phyloP scores from a whole-genome alignment of 148 eudicot genomes.

The Rhododendron williamsianum region DNA sequence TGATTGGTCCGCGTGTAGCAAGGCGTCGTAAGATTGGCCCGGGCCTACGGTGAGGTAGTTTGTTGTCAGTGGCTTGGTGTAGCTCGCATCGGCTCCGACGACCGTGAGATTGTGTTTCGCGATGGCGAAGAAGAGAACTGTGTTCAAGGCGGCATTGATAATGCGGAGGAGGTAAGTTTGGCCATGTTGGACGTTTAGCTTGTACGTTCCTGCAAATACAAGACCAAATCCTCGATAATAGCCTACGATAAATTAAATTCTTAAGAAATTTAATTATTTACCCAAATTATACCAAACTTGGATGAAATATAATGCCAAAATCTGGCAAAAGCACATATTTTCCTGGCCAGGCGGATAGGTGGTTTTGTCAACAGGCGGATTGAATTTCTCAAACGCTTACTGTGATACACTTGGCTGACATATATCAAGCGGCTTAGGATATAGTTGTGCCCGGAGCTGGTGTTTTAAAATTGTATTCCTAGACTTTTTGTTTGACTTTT shows the following conservation, averaged over 20 bases:
- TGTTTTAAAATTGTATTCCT: background rate
- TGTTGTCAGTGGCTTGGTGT: conserved; percentile 10
- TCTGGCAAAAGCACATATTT: background rate
- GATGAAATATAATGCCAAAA: background rate
- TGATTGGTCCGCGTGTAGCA: background rate
- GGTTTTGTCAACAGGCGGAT: too few relatives aligned
- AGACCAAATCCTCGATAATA: background rate
- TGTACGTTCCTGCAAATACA: conserved; percentile 8
- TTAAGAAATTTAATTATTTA: too few relatives aligned
- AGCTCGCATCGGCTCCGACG: conserved; percentile 14
- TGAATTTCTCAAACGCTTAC: too few relatives aligned
- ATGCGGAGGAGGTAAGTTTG: conserved; percentile 16
- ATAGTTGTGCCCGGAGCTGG: too few relatives aligned
- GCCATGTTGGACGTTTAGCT: conserved; percentile 11
- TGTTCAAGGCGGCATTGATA: conserved; percentile 12
- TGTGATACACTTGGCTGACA: too few relatives aligned
- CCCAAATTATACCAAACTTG: background rate
- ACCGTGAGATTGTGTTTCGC: conserved; percentile 9
- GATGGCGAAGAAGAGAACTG: conserved; percentile 18
- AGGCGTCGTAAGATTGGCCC: conserved; percentile 13
- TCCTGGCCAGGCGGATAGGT: background rate
- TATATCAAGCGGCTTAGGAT: too few relatives aligned
- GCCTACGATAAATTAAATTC: too few relatives aligned
- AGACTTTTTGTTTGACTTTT: background rate
- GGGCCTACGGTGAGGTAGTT: conserved; percentile 2